phyloP scores from a whole-genome alignment of 176 grass and related monocot species.

The Urochloa ruziziensis region DNA sequence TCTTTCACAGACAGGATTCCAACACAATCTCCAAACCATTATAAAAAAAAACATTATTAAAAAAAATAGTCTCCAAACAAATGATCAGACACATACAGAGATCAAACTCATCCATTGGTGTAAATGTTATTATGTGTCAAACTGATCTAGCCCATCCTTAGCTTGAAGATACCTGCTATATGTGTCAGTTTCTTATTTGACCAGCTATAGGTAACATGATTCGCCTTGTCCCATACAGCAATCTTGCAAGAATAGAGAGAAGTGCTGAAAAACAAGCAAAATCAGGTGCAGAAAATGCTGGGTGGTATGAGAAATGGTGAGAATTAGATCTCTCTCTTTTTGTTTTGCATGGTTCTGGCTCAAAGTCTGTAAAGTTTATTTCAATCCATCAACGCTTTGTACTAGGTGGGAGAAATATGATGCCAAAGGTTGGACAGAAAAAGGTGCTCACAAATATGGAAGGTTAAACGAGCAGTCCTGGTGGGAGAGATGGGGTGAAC shows the following conservation, averaged over 20 bases:
- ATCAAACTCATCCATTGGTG: not conserved
- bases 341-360: conserved; percentile 19
- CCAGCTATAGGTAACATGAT: not conserved
- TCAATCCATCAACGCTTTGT: conserved; percentile 21
- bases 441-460: conserved; percentile 98
- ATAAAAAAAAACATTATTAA: no score
- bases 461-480: conserved; percentile 92
- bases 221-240: conserved; percentile 45
- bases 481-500: conserved; percentile 99
- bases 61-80: no score
- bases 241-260: conserved; percentile 94
- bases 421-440: conserved; percentile 97
- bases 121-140: not conserved
- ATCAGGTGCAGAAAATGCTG: conserved; percentile 81
- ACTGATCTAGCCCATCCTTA: not conserved
- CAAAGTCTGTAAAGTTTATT: not conserved
- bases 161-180: not conserved
- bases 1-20: not conserved
- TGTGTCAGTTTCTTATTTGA: conserved; percentile 1
- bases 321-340: conserved; percentile 22
- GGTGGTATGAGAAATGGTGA: conserved; percentile 99
- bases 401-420: conserved; percentile 99
- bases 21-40: not conserved
- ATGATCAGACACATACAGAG: not conserved
- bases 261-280: conserved; percentile 97